Evolutionary conservation across 805 yeast species (phyloP).

Genomic region (Saturnispora quitensis): DNA sequence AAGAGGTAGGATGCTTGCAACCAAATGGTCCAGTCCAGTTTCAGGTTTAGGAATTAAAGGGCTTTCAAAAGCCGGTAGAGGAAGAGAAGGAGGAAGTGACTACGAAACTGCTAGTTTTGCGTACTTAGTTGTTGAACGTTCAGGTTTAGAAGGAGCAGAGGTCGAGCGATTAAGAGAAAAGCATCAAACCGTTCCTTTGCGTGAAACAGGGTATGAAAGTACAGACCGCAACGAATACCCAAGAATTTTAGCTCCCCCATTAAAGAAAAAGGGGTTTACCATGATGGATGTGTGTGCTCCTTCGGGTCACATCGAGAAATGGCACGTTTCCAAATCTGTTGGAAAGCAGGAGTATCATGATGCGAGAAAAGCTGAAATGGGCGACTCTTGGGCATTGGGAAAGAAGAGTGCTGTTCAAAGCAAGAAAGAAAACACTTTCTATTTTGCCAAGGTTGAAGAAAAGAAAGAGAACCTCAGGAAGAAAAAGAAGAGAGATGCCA

Average conservation of each 20-base stretch:
- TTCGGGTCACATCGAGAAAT: slow-evolving; percentile 71
- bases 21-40: slow-evolving; percentile 55
- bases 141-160: slow-evolving; percentile 30
- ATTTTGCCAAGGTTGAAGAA: slow-evolving; percentile 26
- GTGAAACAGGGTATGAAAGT: slow-evolving; percentile 24
- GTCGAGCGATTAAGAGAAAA: slow-evolving; percentile 14
- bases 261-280: slow-evolving; percentile 76
- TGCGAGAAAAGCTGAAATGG: slow-evolving; percentile 75
- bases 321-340: slow-evolving; percentile 77
- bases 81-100: slow-evolving; percentile 64
- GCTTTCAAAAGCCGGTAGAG: slow-evolving; percentile 53
- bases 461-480: slow-evolving; percentile 25
- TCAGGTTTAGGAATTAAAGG: slow-evolving; percentile 47
- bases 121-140: slow-evolving; percentile 63
- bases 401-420: slow-evolving; percentile 43
- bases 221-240: slow-evolving; percentile 46
- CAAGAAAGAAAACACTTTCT: slow-evolving; percentile 26
- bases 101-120: slow-evolving; percentile 65
- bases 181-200: slow-evolving; percentile 10
- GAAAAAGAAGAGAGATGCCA: slow-evolving; percentile 20
- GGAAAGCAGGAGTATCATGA: slow-evolving; percentile 76
- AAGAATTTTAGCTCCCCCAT: slow-evolving; percentile 61
- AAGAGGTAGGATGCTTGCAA: slow-evolving; percentile 66
- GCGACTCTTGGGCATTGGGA: slow-evolving; percentile 80
- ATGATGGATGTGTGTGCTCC: slow-evolving; percentile 70